Percentiles rank a stretch among this genome's conserved stretches.
Evolutionary conservation across 140 eudicot genomes (phyloP).

Genomic region (Stevia rebaudiana): DNA sequence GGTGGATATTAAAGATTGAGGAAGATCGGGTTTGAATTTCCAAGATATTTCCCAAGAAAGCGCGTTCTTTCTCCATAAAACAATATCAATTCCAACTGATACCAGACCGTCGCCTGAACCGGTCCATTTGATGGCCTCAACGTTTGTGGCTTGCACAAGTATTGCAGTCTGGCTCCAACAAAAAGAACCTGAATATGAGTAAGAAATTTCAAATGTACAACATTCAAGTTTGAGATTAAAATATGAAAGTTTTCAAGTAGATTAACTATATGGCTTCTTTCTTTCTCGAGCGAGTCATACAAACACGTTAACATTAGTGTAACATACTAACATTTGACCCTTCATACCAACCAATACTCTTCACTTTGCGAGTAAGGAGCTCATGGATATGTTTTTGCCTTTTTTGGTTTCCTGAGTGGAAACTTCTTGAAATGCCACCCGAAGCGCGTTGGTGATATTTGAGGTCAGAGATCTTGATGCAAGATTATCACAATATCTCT

Average conservation of each 20-base stretch:
- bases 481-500: too few species aligned
- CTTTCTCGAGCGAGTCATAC: slow-evolving; percentile 3
- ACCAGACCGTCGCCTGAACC: slow-evolving; percentile 87
- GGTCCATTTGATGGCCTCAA: slow-evolving; percentile 74
- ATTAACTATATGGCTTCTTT: slow-evolving; percentile 2
- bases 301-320: background rate
- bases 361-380: background rate
- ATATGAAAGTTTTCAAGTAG: slow-evolving; percentile 10
- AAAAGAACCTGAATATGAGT: slow-evolving; percentile 99
- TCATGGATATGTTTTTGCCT: background rate
- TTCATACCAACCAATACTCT: background rate
- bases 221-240: slow-evolving; percentile 18
- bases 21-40: slow-evolving; percentile 51
- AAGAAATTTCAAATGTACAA: slow-evolving; percentile 47
- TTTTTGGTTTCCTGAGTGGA: background rate
- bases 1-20: slow-evolving; percentile 68
- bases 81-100: slow-evolving; percentile 68
- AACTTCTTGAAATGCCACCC: background rate
- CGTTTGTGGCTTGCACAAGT: slow-evolving; percentile 56
- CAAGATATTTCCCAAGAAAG: slow-evolving; percentile 79
- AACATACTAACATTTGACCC: background rate
- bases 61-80: slow-evolving; percentile 65
- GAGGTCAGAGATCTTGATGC: background rate
- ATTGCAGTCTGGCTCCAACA: slow-evolving; percentile 96
- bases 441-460: background rate